Evolutionary conservation across 2,329 filamentous ascomycete genomes (phyloP), one percentile per base, ranked within the genome.

Genomic region (Aplosporella prunicola): DNA sequence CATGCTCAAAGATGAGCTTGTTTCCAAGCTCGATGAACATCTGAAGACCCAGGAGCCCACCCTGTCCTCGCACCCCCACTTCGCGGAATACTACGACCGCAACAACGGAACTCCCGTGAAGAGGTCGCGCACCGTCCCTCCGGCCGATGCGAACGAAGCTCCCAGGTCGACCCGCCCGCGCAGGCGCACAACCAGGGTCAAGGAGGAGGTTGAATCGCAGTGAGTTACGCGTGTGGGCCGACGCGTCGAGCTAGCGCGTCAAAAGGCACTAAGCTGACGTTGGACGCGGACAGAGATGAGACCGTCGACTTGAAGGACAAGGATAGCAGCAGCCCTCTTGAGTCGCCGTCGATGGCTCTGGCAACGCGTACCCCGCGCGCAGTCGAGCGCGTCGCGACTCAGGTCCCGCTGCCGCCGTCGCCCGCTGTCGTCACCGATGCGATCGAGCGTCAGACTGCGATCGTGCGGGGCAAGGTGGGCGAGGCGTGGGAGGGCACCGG

Each of bases 1-100:
- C 40, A 65, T 80, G 46, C 82, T 81, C 60, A 94, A 94, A 63
- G 68, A 71, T 46, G 86, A 94, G 32, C 74, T 96, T 43, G 84
- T 89, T 54, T 60, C 71, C 42, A 74, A 74, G 29, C 74, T 93
- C 45, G 82, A 93, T 50, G 72, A 79, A 31, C 79, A 78, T 61
- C 74, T 93, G 30, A 30, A 76, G 47, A 69, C 74, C 45, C 82
- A 94, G 64, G 69, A 74, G 49, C 66, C 73, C 45, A 70, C 69
- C 43, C 80, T 83, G 55, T 68, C 72, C 35, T 66, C 67, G 41
- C 75, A 87, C 47, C 63, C 78, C 38, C 68, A 67, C 39, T 74
- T 94, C 55, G 64, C 72, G 43, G 77, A 81, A 43, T 95, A 86
- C 71, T 95, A 84, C 67, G 75, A 72, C 55, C 79, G 80, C 57